These are phyloP conservation scores for Cytospora piceicola DNA, from an alignment of 2,329 filamentous ascomycete genomes.

Conservation along the genomic window DNA sequence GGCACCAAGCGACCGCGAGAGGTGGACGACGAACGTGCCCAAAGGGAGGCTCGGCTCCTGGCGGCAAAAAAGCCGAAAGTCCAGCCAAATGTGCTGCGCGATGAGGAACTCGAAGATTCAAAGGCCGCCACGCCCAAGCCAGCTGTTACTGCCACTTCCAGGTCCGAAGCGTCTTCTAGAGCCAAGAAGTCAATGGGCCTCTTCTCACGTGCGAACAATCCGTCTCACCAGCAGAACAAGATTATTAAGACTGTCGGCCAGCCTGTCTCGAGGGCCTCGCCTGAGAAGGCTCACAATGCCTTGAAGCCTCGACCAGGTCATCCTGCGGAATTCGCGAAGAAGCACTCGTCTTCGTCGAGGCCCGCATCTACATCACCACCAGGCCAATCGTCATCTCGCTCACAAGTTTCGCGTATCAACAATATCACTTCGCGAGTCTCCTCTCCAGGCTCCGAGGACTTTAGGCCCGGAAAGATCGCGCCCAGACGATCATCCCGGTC, in stretches of 20 bases:
- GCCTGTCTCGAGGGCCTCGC: background rate
- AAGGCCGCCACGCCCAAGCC: background rate
- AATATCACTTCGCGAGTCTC: conserved; percentile 16
- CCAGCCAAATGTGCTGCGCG: conserved; percentile 30
- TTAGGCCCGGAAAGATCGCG: conserved; percentile 5
- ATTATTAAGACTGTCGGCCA: conserved; percentile 18
- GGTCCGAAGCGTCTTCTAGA: background rate
- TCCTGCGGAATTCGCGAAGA: background rate
- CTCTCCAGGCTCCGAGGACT: conserved; percentile 9
- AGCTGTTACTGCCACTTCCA: background rate
- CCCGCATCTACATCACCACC: background rate
- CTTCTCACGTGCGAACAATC: conserved; percentile 14
- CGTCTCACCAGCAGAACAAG: conserved; percentile 8
- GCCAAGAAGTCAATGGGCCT: conserved; percentile 6
- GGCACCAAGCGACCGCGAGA: conserved; percentile 9
- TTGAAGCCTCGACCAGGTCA: background rate
- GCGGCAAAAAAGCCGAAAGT: conserved; percentile 31
- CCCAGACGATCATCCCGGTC: conserved; percentile 13
- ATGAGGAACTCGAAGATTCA: background rate
- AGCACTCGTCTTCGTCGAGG: background rate
- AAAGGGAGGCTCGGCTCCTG: conserved; percentile 23
- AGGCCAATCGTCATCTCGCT: background rate
- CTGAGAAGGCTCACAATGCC: background rate
- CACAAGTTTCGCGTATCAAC: background rate
- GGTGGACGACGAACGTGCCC: conserved; percentile 24